These are phyloP conservation scores for Hamigera avellanea DNA, from an alignment of 495 filamentous ascomycete genomes.

Conservation along the genomic window DNA sequence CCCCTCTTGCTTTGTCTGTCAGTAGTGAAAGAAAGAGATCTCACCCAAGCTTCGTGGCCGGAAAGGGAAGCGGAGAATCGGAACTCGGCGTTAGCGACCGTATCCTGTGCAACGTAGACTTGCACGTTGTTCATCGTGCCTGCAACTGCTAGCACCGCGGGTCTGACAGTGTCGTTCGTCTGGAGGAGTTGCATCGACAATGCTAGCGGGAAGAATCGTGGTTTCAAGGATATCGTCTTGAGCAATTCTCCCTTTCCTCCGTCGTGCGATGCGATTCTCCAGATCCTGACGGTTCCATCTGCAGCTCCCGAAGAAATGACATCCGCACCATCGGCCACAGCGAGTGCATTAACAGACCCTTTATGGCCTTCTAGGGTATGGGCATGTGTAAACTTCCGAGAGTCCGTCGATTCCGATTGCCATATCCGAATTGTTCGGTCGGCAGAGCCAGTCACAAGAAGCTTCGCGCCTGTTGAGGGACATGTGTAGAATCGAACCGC, in stretches of 20 bases:
- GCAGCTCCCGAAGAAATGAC: slow-evolving; percentile 65
- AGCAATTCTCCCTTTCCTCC: slow-evolving; percentile 32
- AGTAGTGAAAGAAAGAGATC: slow-evolving; percentile 63
- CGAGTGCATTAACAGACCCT: slow-evolving; percentile 70
- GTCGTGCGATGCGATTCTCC: slow-evolving; percentile 43
- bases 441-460: slow-evolving; percentile 69
- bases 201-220: slow-evolving; percentile 69
- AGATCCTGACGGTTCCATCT: slow-evolving; percentile 74
- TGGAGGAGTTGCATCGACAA: slow-evolving; percentile 53
- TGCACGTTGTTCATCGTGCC: slow-evolving; percentile 73
- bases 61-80: slow-evolving; percentile 65
- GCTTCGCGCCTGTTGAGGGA: slow-evolving; percentile 29
- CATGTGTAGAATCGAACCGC: slow-evolving; percentile 66
- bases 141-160: slow-evolving; percentile 61
- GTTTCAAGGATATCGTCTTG: slow-evolving; percentile 62
- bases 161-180: slow-evolving; percentile 29
- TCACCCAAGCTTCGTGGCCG: slow-evolving; percentile 93
- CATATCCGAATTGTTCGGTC: slow-evolving; percentile 74
- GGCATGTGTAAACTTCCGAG: slow-evolving; percentile 25
- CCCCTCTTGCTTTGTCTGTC: slow-evolving; percentile 43
- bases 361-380: slow-evolving; percentile 51
- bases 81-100: slow-evolving; percentile 36
- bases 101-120: slow-evolving; percentile 50
- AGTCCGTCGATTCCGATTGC: slow-evolving; percentile 22
- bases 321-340: slow-evolving; percentile 36